Base-by-base conservation (phyloP, 2,329 filamentous ascomycete genomes). In the Chaetothyriales sp. region DNA sequence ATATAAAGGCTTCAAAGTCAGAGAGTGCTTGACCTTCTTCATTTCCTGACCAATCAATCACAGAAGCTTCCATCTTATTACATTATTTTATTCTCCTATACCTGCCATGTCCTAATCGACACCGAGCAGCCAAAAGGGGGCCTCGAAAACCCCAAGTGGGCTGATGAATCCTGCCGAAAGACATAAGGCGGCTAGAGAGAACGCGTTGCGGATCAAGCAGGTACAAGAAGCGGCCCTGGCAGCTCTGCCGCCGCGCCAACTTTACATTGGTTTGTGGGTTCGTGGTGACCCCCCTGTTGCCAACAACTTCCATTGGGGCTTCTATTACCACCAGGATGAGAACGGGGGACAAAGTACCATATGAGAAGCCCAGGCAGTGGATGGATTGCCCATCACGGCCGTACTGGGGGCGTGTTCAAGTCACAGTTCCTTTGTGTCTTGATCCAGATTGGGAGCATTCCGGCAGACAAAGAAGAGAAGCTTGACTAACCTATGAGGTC, bases 221-320 rank as follows among this genome's bases (percentile, higher is more conserved):
- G 29, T 37, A 5, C 29, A 37, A 37, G 29, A 37, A 37, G 29
- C 9, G 4, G 29, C 29, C 8, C 29, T 37, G 2, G 8, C 4
- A 13, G 2, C 29, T 37, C 29, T 37, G 2, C 29, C 29, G 8
- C 4, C 4, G 13, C 29, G 13, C 29, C 33, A 48, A 18, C 50
- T 54, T 10, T 54, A 52, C 50, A 59, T 65, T 19, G 52, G 57
- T 18, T 60, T 66, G 10, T 63, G 52, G 43, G 55, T 62, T 10
- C 59, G 59, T 4, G 52, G 58, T 1, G 57, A 65, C 40, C 63
- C 61, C 28, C 61, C 61, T 4, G 6, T 48, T 1, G 49, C 54
- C 19, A 59, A 65, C 45, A 54, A 64, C n/a, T 64, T 64, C 51
- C 61, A 65, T 53, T 65, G 64, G 63, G 63, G 49, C 2, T 58